Conservation (phyloP, 441 rosid species). For the Cnidoscolus chayamansa region DNA sequence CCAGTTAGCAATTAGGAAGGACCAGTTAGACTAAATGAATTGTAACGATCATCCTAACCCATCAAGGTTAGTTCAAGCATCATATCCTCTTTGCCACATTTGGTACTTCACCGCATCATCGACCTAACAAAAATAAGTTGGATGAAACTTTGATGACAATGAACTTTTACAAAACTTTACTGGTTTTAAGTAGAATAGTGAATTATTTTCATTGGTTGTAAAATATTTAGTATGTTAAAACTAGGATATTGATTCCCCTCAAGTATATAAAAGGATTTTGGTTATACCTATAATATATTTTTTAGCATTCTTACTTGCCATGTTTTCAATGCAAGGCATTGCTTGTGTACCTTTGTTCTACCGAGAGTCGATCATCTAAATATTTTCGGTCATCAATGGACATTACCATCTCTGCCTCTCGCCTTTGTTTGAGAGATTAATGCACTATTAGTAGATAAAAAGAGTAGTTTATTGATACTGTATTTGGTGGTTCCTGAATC, state of each 20-base stretch:
- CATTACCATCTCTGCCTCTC: neutral
- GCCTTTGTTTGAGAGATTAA: neutral
- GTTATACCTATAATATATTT: neutral
- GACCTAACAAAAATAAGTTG: neutral
- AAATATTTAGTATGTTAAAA: neutral
- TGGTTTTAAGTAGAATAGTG: neutral
- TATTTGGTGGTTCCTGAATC: neutral
- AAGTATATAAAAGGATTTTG: too few species aligned
- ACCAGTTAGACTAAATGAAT: neutral
- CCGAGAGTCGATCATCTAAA: neutral
- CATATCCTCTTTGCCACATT: neutral
- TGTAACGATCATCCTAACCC: too few species aligned
- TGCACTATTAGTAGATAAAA: neutral
- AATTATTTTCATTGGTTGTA: conserved; percentile 3
- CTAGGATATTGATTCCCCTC: neutral
- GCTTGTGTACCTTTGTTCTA: neutral
- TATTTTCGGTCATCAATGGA: neutral
- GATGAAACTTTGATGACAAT: neutral
- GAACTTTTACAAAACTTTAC: neutral
- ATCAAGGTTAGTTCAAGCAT: too few species aligned
- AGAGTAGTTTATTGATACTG: neutral
- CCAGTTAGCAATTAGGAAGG: neutral
- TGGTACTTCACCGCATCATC: neutral
- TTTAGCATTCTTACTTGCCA: neutral
- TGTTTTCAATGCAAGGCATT: neutral